Evolutionary conservation across 2,329 filamentous ascomycete genomes (phyloP), one percentile per base, ranked within the genome.

Genomic region (Colletotrichum echinochloae): DNA sequence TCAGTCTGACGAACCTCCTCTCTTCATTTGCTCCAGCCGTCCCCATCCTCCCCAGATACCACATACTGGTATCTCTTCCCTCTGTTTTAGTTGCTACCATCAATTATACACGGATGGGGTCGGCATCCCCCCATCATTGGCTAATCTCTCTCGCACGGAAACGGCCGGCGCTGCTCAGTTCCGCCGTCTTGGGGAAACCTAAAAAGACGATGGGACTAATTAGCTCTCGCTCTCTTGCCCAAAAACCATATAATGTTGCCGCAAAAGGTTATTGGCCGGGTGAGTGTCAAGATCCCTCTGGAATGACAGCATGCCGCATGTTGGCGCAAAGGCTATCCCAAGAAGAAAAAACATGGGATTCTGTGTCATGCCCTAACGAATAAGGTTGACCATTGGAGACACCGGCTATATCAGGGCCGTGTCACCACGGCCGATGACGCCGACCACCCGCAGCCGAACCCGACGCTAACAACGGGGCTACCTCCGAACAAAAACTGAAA

Each of bases 171-270:
- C 48, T 35, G 41, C 41, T 26, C 28, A 33, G 20, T 60, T 16
- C 33, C 57, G 51, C 20, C 16, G 30, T 48, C 30, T 60, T 6
- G 41, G 18, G 44, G 37, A 65, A 41, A 48, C 23, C 55, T 20
- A 46, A 49, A 49, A 44, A 20, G 18, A 56, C 55, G 16, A 16
- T 23, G 11, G 23, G 5, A n/a, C 6, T 49, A 23, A 46, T 39
- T 39, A 60, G 16, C 23, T 26, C 49, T 44, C 30, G n/a, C 14
- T 49, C 12, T 48, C 52, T 62, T 66, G 51, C 41, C 44, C 60
- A 68, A 70, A 70, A 71, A 71, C 59, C 66, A 67, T 62, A 68
- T 48, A 26, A 60, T 35, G 23, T 49, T 46, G 68, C 59, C 37
- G 68, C 51, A 68, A 59, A 59, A 71, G 44, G 57, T 63, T 71